Evolutionary conservation across 495 filamentous ascomycete genomes (phyloP), one percentile per base, ranked within the genome.

Genomic region (Neurospora hispaniola): DNA sequence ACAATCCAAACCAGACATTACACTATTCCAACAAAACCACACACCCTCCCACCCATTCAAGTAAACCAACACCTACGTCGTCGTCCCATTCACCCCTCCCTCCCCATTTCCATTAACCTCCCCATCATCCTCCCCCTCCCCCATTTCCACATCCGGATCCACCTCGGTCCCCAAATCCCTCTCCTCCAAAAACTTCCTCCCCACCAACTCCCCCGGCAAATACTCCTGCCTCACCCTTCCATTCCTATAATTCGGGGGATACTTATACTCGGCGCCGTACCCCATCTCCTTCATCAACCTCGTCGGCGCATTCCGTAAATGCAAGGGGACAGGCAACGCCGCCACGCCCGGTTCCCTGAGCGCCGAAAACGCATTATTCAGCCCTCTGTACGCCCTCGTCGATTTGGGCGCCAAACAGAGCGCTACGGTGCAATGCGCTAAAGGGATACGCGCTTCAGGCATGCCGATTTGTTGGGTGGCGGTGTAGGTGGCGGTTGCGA

Each of bases 181-280:
- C 27, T 95, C 90, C 77, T 97, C 94, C 66, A 99, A 80, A 78
- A 99, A 98, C 62, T 75, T 84, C 44, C 90, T 85, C 6, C 88
- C 92, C 42, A 80, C 80, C 38, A 99, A 79, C 73, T 86, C 85
- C 71, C 91, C 90, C 0, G 96, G 96, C 18, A 99, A 80, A 83
- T 99, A 99, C 68, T 96, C 92, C 81, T 99, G 96, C 76, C 84
- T 86, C 20, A 98, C 94, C 77, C 84, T 88, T n/a, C 96, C 96
- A 74, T 94, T 89, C 75, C 85, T 81, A 78, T 93, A 99, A 76
- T 94, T 90, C 1, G 96, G 96, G 77, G 96, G 96, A 80, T 99
- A 99, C 78, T 99, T 99, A 79, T 99, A 99, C 79, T 92, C 93
- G 70, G 86, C 90, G 11, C 96, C 96, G 75, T 93, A 94, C 2